Conservation (phyloP, 1,284 basidiomycete species). For the Gymnopus androsaceus region DNA sequence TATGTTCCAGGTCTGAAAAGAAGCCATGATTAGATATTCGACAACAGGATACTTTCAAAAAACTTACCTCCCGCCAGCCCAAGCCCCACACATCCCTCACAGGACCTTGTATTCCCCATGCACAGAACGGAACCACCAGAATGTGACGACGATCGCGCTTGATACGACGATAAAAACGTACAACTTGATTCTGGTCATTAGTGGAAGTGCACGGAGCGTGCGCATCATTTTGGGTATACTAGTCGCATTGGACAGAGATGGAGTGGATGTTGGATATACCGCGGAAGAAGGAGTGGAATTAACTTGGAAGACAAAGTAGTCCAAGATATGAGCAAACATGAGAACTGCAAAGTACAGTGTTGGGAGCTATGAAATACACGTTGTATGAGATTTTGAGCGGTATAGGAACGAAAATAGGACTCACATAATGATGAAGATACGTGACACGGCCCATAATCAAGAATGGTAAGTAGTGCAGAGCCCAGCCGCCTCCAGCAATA, state of each 20-base stretch:
- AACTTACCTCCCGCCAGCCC: conserved; percentile 76
- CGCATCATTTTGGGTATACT: conserved; percentile 4
- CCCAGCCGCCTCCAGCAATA: conserved; percentile 90
- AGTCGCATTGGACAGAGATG: background rate
- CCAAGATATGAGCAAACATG: conserved; percentile 87
- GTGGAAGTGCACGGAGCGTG: conserved; percentile 3
- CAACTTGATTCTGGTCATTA: conserved; percentile 55
- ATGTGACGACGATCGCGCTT: conserved; percentile 68
- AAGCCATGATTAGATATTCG: too few species aligned
- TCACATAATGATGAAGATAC: conserved; percentile 86
- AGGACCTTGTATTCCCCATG: conserved; percentile 88
- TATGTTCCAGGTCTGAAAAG: conserved; percentile 42
- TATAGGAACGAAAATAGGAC: conserved; percentile 28
- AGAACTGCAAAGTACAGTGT: conserved; percentile 95
- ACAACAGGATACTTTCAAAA: too few species aligned
- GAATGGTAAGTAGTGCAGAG: conserved; percentile 91
- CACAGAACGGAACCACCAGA: conserved; percentile 95
- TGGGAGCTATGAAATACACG: conserved; percentile 70
- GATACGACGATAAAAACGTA: conserved; percentile 70
- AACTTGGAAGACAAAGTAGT: conserved; percentile 80
- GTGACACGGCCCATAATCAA: conserved; percentile 95
- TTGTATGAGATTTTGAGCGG: background rate
- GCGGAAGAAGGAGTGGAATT: conserved; percentile 5
- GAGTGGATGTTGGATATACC: conserved; percentile 3
- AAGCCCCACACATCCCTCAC: conserved; percentile 80